Percentiles rank a stretch among this genome's conserved stretches.
Evolutionary conservation across 2,329 filamentous ascomycete species (phyloP).

Genomic region (Pyricularia sp.): DNA sequence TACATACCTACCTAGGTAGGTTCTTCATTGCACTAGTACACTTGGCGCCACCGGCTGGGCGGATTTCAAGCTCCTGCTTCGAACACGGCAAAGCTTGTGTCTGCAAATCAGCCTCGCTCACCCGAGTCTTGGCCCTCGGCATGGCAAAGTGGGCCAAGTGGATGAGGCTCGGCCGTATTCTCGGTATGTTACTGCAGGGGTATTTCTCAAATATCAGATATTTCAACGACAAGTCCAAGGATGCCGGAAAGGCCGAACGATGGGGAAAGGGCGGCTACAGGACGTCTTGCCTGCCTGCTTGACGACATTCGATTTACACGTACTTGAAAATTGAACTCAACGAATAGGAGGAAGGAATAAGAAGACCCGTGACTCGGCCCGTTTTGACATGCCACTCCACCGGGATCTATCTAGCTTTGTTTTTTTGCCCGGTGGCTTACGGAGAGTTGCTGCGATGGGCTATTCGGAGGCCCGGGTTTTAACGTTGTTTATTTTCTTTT

Average conservation of each 20-base stretch:
- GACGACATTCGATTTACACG: not conserved
- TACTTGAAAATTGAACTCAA: not conserved
- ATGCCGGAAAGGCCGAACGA: not conserved
- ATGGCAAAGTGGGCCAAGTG: not conserved
- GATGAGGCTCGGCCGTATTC: not conserved
- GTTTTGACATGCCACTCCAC: not conserved
- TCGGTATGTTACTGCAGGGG: not conserved
- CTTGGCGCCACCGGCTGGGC: not conserved
- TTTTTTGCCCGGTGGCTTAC: not conserved
- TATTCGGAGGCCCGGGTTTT: not conserved
- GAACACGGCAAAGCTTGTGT: not conserved
- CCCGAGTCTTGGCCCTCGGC: not conserved
- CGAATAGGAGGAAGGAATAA: not conserved
- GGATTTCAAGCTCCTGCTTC: not conserved
- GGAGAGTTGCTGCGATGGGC: not conserved
- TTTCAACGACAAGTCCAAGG: not conserved
- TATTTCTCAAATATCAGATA: not conserved
- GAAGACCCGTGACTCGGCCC: not conserved
- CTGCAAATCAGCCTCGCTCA: not conserved
- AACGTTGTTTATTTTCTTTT: not conserved
- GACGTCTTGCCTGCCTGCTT: not conserved
- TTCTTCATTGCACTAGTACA: not conserved
- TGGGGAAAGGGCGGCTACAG: not conserved
- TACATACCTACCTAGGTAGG: not conserved
- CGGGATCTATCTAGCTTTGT: not conserved